Base-by-base conservation (phyloP, 352 stramenopile genomes). In the Phytophthora pinifolia region DNA sequence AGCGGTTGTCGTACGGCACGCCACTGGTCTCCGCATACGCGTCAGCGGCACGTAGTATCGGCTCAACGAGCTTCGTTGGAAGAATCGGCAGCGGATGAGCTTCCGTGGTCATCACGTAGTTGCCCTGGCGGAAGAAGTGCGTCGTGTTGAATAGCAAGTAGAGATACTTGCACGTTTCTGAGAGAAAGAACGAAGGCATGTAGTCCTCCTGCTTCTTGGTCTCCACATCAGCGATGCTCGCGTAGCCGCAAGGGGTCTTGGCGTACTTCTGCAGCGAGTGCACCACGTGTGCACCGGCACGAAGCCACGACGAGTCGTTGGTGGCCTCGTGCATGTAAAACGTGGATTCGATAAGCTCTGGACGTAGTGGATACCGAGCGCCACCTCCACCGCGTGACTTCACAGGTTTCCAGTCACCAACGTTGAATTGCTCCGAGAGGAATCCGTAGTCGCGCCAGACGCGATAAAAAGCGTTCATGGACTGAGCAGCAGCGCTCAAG, bases 131-230 rank as follows among this genome's bases (percentile, higher is more conserved):
- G 25, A 98, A 70, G 52, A 97, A 92, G 45, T 98, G 95, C 18
- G 91, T 90, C 36, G 72, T 86, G 61, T 91, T 86, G 46, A 92
- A 99, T 4, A 98, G 89, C 43, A 99, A 59, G 71, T 98, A 99
- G 3, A 99, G 76, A 70, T 99, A 99, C 70, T 99, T 99, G 67
- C 97, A 88, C 10, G 97, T 99, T 74, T 99, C 98, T 9, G 91
- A 98, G 0, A 99, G 79, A 63, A 99, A 99, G 63, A 98, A 99
- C 6, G 89, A 98, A 38, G 96, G 96, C 98, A 99, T 99, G 59
- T 96, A 88, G 59, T 99, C 89, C 14, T 97, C 78, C 39, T 98
- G 82, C 76, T 80, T 53, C 67, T 92, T 79, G 8, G 79, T 88
- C 51, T 95, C 76, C 12, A 98, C 76, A 61, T 98, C 79, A 8